Evolutionary conservation across 768 basidiomycete species (phyloP).

Genomic region (Agaricus subrufescens): DNA sequence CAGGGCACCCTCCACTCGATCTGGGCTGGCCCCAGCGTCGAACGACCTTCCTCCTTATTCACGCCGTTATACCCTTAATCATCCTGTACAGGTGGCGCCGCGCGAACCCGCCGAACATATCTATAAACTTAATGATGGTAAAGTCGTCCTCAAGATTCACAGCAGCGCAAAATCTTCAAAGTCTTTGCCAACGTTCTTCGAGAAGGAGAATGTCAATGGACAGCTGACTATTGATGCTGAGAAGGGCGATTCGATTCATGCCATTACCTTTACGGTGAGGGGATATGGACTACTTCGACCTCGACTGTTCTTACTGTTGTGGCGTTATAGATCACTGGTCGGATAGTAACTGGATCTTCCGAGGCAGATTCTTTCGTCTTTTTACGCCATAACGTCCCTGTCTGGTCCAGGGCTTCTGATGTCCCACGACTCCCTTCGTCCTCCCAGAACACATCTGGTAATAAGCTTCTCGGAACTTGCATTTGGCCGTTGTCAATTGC

Average conservation of each 20-base stretch:
- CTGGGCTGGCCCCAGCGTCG: slow-evolving; percentile 46
- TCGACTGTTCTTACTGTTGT: not conserved
- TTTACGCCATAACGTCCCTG: slow-evolving; percentile 35
- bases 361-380: slow-evolving; percentile 40
- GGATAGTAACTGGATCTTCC: slow-evolving; percentile 44
- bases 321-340: slow-evolving; percentile 38
- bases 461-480: slow-evolving; percentile 42
- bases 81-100: slow-evolving; percentile 27
- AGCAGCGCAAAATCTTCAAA: slow-evolving; percentile 51
- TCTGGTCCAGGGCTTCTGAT: slow-evolving; percentile 45
- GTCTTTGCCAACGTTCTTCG: slow-evolving; percentile 47
- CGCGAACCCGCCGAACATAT: slow-evolving; percentile 47
- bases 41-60: slow-evolving; percentile 45
- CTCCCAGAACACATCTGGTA: slow-evolving; percentile 32
- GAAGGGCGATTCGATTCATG: slow-evolving; percentile 48
- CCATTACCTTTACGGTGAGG: slow-evolving; percentile 38
- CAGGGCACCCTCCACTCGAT: slow-evolving; percentile 44
- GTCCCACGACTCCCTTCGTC: slow-evolving; percentile 36
- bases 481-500: slow-evolving; percentile 46
- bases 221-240: slow-evolving; percentile 42
- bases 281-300: not conserved
- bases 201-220: slow-evolving; percentile 50
- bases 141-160: slow-evolving; percentile 38
- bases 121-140: slow-evolving; percentile 36
- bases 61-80: slow-evolving; percentile 40